Evolutionary conservation across 2,329 filamentous ascomycete genomes (phyloP).

Genomic region (Fusarium algeriense): DNA sequence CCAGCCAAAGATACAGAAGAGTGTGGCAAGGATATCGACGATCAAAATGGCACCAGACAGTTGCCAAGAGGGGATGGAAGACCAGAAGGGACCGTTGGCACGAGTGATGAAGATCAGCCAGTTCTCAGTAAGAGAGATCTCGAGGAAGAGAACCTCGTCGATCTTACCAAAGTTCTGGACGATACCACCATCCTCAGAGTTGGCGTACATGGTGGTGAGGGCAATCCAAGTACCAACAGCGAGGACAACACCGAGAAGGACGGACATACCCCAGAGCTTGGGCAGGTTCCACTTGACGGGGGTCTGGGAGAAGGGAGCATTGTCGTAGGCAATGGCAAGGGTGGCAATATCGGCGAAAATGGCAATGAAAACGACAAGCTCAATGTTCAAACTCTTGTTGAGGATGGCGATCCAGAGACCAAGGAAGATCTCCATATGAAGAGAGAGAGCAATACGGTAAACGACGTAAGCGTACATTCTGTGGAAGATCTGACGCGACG

Average conservation of each 20-base stretch:
- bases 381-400: constrained; percentile 85
- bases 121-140: constrained; percentile 92
- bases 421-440: constrained; percentile 92
- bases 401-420: constrained; percentile 92
- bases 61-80: constrained; percentile 88
- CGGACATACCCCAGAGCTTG: constrained; percentile 93
- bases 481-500: constrained; percentile 94
- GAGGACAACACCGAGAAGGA: constrained; percentile 84
- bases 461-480: constrained; percentile 97
- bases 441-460: constrained; percentile 92
- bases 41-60: constrained; percentile 80
- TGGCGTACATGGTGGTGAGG: constrained; percentile 83
- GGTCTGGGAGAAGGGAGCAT: constrained; percentile 85
- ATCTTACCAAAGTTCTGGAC: constrained; percentile 89
- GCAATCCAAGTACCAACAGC: constrained; percentile 90
- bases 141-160: constrained; percentile 87
- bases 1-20: constrained; percentile 89
- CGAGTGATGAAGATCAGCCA: constrained; percentile 98
- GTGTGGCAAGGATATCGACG: constrained; percentile 85
- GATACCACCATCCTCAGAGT: constrained; percentile 80
- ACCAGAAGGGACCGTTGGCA: constrained; percentile 93
- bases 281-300: constrained; percentile 97
- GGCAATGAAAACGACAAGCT: constrained; percentile 91
- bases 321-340: constrained; percentile 92
- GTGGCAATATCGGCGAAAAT: constrained; percentile 96